These are phyloP conservation scores for Plenodomus tracheiphilus DNA, from an alignment of 2,329 filamentous ascomycete species.

Conservation along the genomic window DNA sequence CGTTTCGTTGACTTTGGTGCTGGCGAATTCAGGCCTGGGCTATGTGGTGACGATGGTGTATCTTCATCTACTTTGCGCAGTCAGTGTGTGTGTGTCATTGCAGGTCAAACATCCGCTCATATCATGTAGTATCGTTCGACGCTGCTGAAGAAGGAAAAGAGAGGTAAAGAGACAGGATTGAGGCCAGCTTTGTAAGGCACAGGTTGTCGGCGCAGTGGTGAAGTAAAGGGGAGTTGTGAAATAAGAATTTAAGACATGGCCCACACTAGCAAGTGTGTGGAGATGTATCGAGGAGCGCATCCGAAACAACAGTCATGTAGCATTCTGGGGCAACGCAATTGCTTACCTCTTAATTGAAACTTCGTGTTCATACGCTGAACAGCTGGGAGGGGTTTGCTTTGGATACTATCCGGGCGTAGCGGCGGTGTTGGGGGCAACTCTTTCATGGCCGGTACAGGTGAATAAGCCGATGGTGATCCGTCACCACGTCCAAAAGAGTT, in stretches of 20 bases:
- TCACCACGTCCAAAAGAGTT: slow-evolving; percentile 32
- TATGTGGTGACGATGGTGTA: slow-evolving; percentile 10
- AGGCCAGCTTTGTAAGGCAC: not conserved
- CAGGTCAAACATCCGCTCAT: not conserved
- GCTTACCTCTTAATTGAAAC: slow-evolving; percentile 43
- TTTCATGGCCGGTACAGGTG: slow-evolving; percentile 31
- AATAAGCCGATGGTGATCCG: slow-evolving; percentile 24
- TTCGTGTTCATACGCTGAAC: slow-evolving; percentile 31
- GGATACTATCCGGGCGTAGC: slow-evolving; percentile 20
- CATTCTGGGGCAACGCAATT: not conserved
- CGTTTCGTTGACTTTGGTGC: slow-evolving; percentile 20
- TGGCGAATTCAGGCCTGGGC: slow-evolving; percentile 21
- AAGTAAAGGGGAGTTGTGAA: slow-evolving; percentile 7
- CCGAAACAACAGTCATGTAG: not conserved
- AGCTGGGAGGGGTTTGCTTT: slow-evolving; percentile 31
- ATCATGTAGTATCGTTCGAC: not conserved
- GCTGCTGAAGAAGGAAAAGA: not conserved
- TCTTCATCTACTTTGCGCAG: slow-evolving; percentile 15
- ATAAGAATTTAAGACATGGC: slow-evolving; percentile 1
- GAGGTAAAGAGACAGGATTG: not conserved
- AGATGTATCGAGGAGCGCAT: not conserved
- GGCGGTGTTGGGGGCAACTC: slow-evolving; percentile 29
- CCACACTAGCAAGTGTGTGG: slow-evolving; percentile 1
- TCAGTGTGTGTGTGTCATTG: slow-evolving; percentile 2
- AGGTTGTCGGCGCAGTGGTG: not conserved